Percentiles rank a stretch among this genome's conserved stretches.
phyloP scores from a whole-genome alignment of 768 basidiomycete species.

The Boletus reticuloceps region DNA sequence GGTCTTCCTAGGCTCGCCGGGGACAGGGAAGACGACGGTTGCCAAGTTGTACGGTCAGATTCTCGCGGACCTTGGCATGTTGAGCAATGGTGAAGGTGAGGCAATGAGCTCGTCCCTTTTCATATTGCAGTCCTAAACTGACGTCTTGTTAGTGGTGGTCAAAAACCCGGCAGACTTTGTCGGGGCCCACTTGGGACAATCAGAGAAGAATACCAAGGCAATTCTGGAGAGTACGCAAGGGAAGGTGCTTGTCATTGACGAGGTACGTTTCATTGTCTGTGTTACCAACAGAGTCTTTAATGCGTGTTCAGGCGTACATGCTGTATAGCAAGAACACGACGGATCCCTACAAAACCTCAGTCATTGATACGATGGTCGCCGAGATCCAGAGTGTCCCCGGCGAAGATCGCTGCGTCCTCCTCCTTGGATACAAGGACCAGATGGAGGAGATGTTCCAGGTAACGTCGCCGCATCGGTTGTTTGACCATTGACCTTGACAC shows the following conservation, averaged over 20 bases:
- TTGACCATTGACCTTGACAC: neutral
- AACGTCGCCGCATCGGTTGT: neutral
- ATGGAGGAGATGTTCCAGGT: constrained; percentile 79
- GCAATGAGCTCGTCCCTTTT: too few relatives aligned
- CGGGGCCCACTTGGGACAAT: constrained; percentile 54
- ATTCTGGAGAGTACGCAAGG: constrained; percentile 59
- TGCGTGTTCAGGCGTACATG: constrained; percentile 59
- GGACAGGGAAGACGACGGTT: constrained; percentile 73
- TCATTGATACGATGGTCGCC: constrained; percentile 73
- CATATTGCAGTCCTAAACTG: neutral
- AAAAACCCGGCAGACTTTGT: constrained; percentile 73
- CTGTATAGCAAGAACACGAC: constrained; percentile 43
- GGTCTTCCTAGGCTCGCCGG: constrained; percentile 66
- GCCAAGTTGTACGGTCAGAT: constrained; percentile 67
- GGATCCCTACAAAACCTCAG: constrained; percentile 62
- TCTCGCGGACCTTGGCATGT: constrained; percentile 55
- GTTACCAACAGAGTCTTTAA: constrained; percentile 2
- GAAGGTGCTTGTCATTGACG: constrained; percentile 72
- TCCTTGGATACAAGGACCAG: constrained; percentile 64
- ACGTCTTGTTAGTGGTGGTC: constrained; percentile 44
- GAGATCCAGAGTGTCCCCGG: constrained; percentile 70
- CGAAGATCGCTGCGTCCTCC: constrained; percentile 66
- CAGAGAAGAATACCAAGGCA: constrained; percentile 62
- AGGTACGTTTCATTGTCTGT: constrained; percentile 36
- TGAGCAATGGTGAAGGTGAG: constrained; percentile 75